These are phyloP conservation scores for Camelina neglecta DNA, from an alignment of 345 rosid species.

Conservation along the genomic window DNA sequence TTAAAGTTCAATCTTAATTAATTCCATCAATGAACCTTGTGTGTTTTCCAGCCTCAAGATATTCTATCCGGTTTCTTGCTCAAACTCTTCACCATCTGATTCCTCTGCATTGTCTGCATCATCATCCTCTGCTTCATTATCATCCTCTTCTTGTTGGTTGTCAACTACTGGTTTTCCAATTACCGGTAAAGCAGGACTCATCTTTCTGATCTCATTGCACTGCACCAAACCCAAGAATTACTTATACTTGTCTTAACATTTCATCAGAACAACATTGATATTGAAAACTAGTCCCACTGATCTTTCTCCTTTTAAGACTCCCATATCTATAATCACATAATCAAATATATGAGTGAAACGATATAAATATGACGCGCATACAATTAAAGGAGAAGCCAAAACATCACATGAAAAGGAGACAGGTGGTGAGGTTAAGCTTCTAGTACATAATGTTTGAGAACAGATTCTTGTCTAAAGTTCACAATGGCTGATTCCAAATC, in stretches of 20 bases:
- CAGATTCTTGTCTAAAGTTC: neutral
- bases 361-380: neutral
- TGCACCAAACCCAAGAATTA: conserved; percentile 43
- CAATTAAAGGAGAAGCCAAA: conserved; percentile 5
- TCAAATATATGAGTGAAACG: neutral
- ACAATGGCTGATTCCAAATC: neutral
- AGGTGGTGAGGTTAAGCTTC: neutral
- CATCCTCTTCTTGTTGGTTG: conserved; percentile 81
- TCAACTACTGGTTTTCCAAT: conserved; percentile 71
- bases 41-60: neutral
- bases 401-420: conserved; percentile 17
- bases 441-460: neutral
- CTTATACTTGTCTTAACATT: neutral
- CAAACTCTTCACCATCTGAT: conserved; percentile 94
- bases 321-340: conserved; percentile 1
- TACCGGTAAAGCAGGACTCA: conserved; percentile 58
- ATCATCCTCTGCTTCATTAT: conserved; percentile 81
- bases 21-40: neutral
- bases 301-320: neutral
- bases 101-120: conserved; percentile 93
- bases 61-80: conserved; percentile 73
- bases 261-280: neutral
- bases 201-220: conserved; percentile 81
- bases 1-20: neutral
- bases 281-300: neutral